Evolutionary conservation across 495 filamentous ascomycete species (phyloP), one percentile per base, ranked within the genome.

Genomic region (Hyphodiscus hymeniophilus): DNA sequence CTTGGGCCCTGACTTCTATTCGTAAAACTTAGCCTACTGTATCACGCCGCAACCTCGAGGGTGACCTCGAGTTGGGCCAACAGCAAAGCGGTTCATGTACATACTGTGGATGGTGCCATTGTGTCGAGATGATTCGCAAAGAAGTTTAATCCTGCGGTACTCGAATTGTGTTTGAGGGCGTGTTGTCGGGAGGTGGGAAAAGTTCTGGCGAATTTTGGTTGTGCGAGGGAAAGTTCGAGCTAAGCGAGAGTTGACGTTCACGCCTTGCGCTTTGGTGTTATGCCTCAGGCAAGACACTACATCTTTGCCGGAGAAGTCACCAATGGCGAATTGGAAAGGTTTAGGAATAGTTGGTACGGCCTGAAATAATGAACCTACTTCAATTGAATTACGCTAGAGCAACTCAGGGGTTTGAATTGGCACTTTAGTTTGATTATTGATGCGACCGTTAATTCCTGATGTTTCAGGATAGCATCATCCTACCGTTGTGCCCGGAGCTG

Each of bases 1-100:
- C 65, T 80, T 79, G 65, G 67, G 24, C 24, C 34, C 31, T 38
- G 48, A 83, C 87, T 75, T 77, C 73, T 69, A 52, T 67, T 63
- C 56, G 58, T 70, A 69, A 68, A 75, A 31, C 71, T 92, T 86
- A 94, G 88, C 89, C 90, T 94, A 94, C 88, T 95, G 89, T 77
- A 87, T 85, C 78, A 76, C 74, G 65, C 73, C 72, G 63, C 66
- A 66, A 66, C 49, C 62, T 48, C 38, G 57, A 48, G 20, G 39
- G 31, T n/a, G n/a, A n/a, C n/a, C n/a, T n/a, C n/a, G n/a, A 50
- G 54, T 48, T 47, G 53, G 42, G 59, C 56, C 56, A 59, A 59
- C 56, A 57, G 56, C 56, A 59, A 59, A 58, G 55, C 55, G 40
- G 33, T 57, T 58, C 47, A 52, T 52, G 51, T 57, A 59, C 59